Evolutionary conservation across 305 asterid species (phyloP).

Genomic region (Euphrasia arctica): DNA sequence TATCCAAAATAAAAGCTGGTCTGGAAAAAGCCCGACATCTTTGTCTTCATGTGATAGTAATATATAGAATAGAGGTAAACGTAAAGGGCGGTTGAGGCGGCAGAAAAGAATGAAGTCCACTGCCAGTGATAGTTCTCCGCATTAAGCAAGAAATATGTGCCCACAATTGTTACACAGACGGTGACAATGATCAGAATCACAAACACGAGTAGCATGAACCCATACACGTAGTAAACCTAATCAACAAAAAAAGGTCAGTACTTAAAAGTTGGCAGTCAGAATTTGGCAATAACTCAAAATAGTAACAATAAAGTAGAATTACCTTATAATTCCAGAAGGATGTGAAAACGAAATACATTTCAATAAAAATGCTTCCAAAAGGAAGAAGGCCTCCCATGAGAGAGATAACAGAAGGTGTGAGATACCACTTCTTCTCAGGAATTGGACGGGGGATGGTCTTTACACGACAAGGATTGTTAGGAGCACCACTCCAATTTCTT

Average conservation of each 20-base stretch:
- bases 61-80: conserved; percentile 63
- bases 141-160: conserved; percentile 72
- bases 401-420: conserved; percentile 54
- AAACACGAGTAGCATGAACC: conserved; percentile 77
- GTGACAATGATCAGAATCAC: conserved; percentile 73
- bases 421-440: conserved; percentile 77
- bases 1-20: conserved; percentile 72
- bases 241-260: conserved; percentile 16
- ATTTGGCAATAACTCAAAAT: background rate
- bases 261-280: background rate
- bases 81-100: conserved; percentile 67
- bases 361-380: conserved; percentile 66
- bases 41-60: conserved; percentile 63
- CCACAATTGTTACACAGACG: conserved; percentile 69
- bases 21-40: conserved; percentile 73
- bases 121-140: conserved; percentile 90
- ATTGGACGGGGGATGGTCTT: conserved; percentile 75
- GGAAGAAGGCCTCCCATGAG: conserved; percentile 75
- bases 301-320: conserved; percentile 9
- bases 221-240: conserved; percentile 78
- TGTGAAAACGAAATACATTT: conserved; percentile 66
- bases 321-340: conserved; percentile 85
- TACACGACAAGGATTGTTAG: conserved; percentile 70
- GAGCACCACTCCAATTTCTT: conserved; percentile 70
- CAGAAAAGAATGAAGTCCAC: conserved; percentile 74